These are phyloP conservation scores for Cicer judaicum DNA, from an alignment of 306 rosid genomes.

Conservation along the genomic window DNA sequence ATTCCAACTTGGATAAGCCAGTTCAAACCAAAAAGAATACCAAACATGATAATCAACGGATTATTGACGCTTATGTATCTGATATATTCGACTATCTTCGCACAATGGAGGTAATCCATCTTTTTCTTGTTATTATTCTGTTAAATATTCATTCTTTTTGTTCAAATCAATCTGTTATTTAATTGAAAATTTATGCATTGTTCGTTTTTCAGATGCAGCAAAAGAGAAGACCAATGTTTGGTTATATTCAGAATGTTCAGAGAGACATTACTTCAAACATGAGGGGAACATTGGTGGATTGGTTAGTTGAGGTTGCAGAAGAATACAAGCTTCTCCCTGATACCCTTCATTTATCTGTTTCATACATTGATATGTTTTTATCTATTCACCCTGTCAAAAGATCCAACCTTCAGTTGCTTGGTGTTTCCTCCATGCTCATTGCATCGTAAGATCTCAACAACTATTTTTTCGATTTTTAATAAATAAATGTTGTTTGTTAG, in stretches of 20 bases:
- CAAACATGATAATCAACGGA: not conserved
- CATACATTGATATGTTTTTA: slow-evolving; percentile 70
- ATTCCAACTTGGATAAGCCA: not conserved
- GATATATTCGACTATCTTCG: slow-evolving; percentile 59
- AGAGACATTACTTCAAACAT: slow-evolving; percentile 57
- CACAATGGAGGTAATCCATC: slow-evolving; percentile 59
- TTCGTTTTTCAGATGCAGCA: slow-evolving; percentile 12
- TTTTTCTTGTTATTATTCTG: no score
- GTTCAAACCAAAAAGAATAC: not conserved
- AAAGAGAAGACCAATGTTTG: slow-evolving; percentile 62
- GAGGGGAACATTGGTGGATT: slow-evolving; percentile 86
- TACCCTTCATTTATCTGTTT: slow-evolving; percentile 64
- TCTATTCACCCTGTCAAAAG: slow-evolving; percentile 50
- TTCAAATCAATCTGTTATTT: not conserved
- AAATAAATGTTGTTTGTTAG: not conserved
- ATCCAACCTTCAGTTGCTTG: slow-evolving; percentile 68
- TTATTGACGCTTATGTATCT: not conserved
- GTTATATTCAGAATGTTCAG: slow-evolving; percentile 68
- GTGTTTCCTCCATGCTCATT: slow-evolving; percentile 79
- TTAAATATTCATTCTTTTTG: not conserved
- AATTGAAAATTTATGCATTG: not conserved
- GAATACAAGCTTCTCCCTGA: slow-evolving; percentile 78
- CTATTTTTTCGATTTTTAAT: not conserved
- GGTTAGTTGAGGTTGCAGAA: slow-evolving; percentile 92
- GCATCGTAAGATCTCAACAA: slow-evolving; percentile 71